Evolutionary conservation across 1,284 basidiomycete species (phyloP).

Genomic region (Somion occarium): DNA sequence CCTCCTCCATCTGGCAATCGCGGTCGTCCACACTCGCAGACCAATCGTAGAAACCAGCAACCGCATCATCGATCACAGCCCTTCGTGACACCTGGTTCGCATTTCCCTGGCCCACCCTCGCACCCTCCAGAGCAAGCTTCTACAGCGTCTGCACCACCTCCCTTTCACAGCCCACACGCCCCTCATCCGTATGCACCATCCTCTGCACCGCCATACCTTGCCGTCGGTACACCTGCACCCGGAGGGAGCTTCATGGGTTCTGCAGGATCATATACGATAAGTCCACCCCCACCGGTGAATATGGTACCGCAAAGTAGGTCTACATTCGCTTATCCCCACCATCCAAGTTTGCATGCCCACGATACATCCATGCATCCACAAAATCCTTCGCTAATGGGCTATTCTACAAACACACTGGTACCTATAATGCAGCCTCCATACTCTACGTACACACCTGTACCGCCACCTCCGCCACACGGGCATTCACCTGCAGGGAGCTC

Average conservation of each 20-base stretch:
- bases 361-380: slow-evolving; percentile 27
- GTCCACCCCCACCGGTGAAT: slow-evolving; percentile 34
- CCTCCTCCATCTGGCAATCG: not conserved
- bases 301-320: slow-evolving; percentile 29
- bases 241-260: not conserved
- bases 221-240: not conserved
- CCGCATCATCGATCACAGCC: not conserved
- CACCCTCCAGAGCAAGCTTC: not conserved
- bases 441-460: slow-evolving; percentile 21
- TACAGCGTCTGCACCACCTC: not conserved
- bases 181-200: not conserved
- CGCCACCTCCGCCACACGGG: not conserved
- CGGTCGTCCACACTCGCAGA: not conserved
- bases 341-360: slow-evolving; percentile 27
- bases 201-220: not conserved
- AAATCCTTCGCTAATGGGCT: slow-evolving; percentile 23
- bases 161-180: not conserved
- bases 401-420: slow-evolving; percentile 24
- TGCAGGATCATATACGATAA: slow-evolving; percentile 41
- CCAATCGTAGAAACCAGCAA: not conserved
- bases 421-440: slow-evolving; percentile 25
- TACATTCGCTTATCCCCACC: slow-evolving; percentile 33
- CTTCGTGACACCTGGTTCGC: not conserved
- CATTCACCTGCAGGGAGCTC: not conserved
- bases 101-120: not conserved